Conservation (phyloP, 2,329 filamentous ascomycete species). For the Ophiostoma sp. region DNA sequence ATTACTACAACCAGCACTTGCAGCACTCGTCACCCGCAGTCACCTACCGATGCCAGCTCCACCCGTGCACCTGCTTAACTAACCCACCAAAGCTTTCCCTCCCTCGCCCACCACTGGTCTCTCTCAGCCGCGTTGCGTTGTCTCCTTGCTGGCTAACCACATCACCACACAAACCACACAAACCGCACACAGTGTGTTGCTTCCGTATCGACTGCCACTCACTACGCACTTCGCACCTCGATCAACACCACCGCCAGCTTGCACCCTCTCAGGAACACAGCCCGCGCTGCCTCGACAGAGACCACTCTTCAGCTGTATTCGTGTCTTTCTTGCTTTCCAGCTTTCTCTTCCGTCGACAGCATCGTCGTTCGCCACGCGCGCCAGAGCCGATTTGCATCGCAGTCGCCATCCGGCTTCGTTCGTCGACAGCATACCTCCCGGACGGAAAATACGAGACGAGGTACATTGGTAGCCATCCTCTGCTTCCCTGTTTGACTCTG, state of each 20-base stretch:
- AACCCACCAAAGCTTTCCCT: constrained; percentile 18
- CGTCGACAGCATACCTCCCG: no score
- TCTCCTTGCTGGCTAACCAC: constrained; percentile 19
- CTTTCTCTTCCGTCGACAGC: not conserved
- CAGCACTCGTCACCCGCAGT: constrained; percentile 14
- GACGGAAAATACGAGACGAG: not conserved
- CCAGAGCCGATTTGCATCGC: no score
- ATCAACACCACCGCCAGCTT: not conserved
- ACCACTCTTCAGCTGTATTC: no score
- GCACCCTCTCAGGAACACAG: no score
- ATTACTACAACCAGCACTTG: constrained; percentile 1
- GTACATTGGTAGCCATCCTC: not conserved
- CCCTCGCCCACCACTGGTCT: constrained; percentile 7
- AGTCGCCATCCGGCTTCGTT: no score
- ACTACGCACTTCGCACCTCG: not conserved
- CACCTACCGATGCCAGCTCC: constrained; percentile 4
- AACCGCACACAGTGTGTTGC: not conserved
- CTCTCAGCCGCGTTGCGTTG: constrained; percentile 22
- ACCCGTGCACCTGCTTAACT: not conserved
- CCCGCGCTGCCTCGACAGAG: not conserved
- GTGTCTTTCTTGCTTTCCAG: no score
- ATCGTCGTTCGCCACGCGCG: no score
- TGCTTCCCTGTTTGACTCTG: not conserved
- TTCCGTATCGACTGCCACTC: not conserved
- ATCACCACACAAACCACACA: constrained; percentile 8